A percentile compares a stretch with the other conserved stretches of the same genome.
These are phyloP conservation scores for Selaginella tamariscina DNA, from an alignment of 75 land plant species.

Conservation along the genomic window DNA sequence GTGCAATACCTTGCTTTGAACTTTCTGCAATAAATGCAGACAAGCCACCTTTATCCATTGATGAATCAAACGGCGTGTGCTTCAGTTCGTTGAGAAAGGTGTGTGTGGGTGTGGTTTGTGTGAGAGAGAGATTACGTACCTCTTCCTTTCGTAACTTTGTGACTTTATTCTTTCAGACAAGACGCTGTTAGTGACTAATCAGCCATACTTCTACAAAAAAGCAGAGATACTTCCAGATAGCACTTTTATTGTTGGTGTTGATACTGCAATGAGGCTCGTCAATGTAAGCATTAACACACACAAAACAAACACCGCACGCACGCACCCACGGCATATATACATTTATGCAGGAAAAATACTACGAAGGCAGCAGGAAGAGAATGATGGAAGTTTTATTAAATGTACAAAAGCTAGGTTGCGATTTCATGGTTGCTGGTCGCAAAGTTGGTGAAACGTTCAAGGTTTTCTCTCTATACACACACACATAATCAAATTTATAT, in stretches of 20 bases:
- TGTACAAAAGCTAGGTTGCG: slow-evolving; percentile 55
- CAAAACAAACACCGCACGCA: background rate
- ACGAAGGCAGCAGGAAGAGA: slow-evolving; percentile 46
- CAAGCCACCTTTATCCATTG: slow-evolving; percentile 59
- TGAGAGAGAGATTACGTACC: background rate
- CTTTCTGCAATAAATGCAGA: slow-evolving; percentile 90
- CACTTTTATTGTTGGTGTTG: slow-evolving; percentile 87
- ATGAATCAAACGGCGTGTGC: slow-evolving; percentile 66
- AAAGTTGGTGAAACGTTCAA: slow-evolving; percentile 58
- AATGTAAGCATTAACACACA: slow-evolving; percentile 53
- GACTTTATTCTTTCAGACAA: slow-evolving; percentile 51
- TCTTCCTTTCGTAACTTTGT: background rate
- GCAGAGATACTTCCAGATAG: slow-evolving; percentile 91
- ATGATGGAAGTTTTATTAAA: slow-evolving; percentile 56
- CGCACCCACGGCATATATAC: background rate
- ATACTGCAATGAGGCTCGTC: slow-evolving; percentile 69
- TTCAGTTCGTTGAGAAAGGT: slow-evolving; percentile 69
- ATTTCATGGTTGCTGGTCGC: slow-evolving; percentile 77
- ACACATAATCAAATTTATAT: too few species aligned
- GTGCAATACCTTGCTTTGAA: slow-evolving; percentile 77
- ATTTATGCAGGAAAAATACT: slow-evolving; percentile 63
- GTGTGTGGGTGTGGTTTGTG: too few species aligned
- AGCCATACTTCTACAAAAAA: slow-evolving; percentile 88
- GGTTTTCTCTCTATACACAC: too few species aligned
- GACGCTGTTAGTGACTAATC: slow-evolving; percentile 67